Conservation (phyloP, 2,329 filamentous ascomycete species). For the Metarhizium rileyi region DNA sequence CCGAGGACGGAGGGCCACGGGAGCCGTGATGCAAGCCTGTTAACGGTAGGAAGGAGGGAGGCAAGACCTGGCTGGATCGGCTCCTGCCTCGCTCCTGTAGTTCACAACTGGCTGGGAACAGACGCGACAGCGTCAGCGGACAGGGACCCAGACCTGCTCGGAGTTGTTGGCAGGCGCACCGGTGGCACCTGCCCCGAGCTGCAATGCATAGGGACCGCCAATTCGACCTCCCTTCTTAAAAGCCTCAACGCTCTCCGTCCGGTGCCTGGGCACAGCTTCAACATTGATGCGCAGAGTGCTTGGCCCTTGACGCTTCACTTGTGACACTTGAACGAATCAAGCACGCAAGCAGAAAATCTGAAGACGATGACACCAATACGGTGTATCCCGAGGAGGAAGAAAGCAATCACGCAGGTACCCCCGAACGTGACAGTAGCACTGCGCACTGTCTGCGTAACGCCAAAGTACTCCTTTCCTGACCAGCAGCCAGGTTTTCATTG, state of each 20-base stretch:
- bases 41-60: background rate
- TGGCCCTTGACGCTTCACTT: too few relatives aligned
- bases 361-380: too few relatives aligned
- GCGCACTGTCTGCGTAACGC: background rate
- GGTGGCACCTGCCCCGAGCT: background rate
- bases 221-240: too few relatives aligned
- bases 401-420: background rate
- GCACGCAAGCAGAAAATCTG: too few relatives aligned
- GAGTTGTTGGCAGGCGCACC: too few relatives aligned
- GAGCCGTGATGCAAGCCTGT: background rate
- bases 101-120: background rate
- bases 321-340: too few relatives aligned
- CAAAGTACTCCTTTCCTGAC: background rate
- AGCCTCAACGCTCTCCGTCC: too few relatives aligned
- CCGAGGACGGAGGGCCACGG: slow-evolving; percentile 1
- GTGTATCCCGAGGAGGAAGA: too few relatives aligned
- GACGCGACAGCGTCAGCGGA: too few relatives aligned
- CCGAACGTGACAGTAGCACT: background rate
- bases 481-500: background rate
- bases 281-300: too few relatives aligned
- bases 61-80: background rate
- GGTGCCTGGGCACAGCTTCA: too few relatives aligned
- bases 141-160: background rate
- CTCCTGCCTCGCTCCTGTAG: background rate
- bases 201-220: too few relatives aligned